Base-by-base conservation (phyloP, 2,329 filamentous ascomycete species). In the Aureobasidium sp. region DNA sequence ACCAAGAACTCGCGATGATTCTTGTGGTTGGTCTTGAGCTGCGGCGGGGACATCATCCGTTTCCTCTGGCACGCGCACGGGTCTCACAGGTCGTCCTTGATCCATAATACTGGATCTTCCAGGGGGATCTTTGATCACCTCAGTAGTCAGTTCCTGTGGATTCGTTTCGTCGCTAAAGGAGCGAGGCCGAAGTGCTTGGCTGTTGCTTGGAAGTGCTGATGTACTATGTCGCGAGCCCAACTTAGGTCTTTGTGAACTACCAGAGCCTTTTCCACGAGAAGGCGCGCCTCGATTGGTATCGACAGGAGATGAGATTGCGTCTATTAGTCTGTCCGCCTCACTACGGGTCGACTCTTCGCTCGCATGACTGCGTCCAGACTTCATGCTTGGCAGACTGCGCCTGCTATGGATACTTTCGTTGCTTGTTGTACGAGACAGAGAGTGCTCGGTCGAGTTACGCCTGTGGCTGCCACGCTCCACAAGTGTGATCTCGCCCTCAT, bases 241-340 rank as follows among this genome's bases (percentile, higher is more conserved):
- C 15, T 37, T 56, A 1, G 71, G 71, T 9, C 71, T 63, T 2
- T 59, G 29, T 8, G 15, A 4, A 12, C 59, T 53, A 36, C 41
- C 32, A 20, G 39, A 59, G 36, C 66, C 66, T 13, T 64, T 62
- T n/a, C 67, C 68, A 50, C 65, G 69, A 29, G 65, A 64, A 12
- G 65, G 63, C n/a, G 63, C 48, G 34, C 64, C 52, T 34, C 63
- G 65, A 20, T 63, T 65, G 27, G 66, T 62, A 17, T 67, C 66
- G 26, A 66, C 61, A 0, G 87, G 82, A 12, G 83, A 85, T 67
- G 87, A 83, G 2, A 91, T 88, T 2, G 87, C 87, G 69, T 89
- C 83, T 27, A 90, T 90, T 13, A 91, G 76, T 32, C 87, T 78
- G 64, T 90, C 87, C 0, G 87, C 85, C 66, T 90, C 86, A 67